These are phyloP conservation scores for Ustilago lituana DNA, from an alignment of 1,284 basidiomycete genomes.

Conservation along the genomic window DNA sequence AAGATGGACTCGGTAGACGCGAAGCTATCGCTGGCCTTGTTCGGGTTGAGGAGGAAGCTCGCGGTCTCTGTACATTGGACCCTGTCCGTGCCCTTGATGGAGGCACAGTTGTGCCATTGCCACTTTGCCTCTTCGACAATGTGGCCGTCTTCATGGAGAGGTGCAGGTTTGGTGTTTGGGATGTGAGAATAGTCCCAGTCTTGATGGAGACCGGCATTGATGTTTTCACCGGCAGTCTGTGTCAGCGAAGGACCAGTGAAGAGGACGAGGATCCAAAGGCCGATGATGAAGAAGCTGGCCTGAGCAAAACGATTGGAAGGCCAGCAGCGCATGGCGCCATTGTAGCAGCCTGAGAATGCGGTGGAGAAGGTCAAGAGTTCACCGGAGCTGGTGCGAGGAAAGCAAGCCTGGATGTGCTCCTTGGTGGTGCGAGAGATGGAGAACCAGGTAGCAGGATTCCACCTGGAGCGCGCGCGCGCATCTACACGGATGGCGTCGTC, in stretches of 20 bases:
- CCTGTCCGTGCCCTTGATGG: conserved; percentile 35
- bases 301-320: conserved; percentile 55
- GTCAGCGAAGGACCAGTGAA: conserved; percentile 42
- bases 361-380: conserved; percentile 36
- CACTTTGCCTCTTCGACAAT: conserved; percentile 46
- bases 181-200: conserved; percentile 46
- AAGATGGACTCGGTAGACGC: conserved; percentile 51
- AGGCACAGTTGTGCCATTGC: conserved; percentile 46
- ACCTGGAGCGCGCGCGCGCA: conserved; percentile 17
- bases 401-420: conserved; percentile 49
- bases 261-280: conserved; percentile 56
- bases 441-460: conserved; percentile 44
- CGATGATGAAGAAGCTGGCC: conserved; percentile 53
- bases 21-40: conserved; percentile 45
- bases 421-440: conserved; percentile 42
- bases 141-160: conserved; percentile 54
- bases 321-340: conserved; percentile 45
- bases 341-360: conserved; percentile 30
- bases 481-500: conserved; percentile 45
- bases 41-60: conserved; percentile 42
- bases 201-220: conserved; percentile 30
- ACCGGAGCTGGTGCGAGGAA: conserved; percentile 36
- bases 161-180: conserved; percentile 36
- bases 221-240: conserved; percentile 6
- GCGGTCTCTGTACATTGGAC: conserved; percentile 40